phyloP scores from a whole-genome alignment of 768 basidiomycete genomes.

The Pisolithus orientalis region DNA sequence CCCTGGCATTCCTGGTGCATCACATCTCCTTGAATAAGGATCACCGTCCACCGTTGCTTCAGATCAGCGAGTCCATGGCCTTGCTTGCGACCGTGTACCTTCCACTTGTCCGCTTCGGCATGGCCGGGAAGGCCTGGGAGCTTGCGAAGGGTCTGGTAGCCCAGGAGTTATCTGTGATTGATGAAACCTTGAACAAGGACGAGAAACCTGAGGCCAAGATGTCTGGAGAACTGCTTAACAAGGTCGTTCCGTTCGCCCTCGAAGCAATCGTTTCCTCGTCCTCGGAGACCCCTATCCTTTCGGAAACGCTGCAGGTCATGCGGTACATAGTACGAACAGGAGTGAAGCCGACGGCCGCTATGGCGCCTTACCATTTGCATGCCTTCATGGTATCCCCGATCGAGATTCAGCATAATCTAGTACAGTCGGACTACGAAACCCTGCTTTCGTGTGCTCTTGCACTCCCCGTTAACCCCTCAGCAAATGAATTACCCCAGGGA shows the following conservation, averaged over 20 bases:
- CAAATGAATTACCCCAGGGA: conserved; percentile 10
- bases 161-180: not conserved
- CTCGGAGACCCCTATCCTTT: not conserved
- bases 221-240: conserved; percentile 6
- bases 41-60: not conserved
- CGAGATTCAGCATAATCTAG: conserved; percentile 26
- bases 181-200: not conserved
- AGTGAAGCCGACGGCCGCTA: conserved; percentile 26
- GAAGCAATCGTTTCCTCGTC: conserved; percentile 4
- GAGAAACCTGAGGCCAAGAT: conserved; percentile 5
- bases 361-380: conserved; percentile 37
- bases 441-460: conserved; percentile 36
- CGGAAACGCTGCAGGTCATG: conserved; percentile 12
- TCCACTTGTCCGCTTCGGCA: conserved; percentile 17
- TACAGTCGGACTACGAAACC: conserved; percentile 36
- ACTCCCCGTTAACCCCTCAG: conserved; percentile 14
- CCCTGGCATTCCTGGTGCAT: conserved; percentile 25
- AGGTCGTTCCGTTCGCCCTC: conserved; percentile 15
- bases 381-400: conserved; percentile 37
- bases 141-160: conserved; percentile 13
- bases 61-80: not conserved
- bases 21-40: not conserved
- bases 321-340: conserved; percentile 29
- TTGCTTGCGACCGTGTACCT: conserved; percentile 3
- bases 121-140: conserved; percentile 18